Conservation (phyloP, 805 yeast genomes). For the Myxozyma geophila region DNA sequence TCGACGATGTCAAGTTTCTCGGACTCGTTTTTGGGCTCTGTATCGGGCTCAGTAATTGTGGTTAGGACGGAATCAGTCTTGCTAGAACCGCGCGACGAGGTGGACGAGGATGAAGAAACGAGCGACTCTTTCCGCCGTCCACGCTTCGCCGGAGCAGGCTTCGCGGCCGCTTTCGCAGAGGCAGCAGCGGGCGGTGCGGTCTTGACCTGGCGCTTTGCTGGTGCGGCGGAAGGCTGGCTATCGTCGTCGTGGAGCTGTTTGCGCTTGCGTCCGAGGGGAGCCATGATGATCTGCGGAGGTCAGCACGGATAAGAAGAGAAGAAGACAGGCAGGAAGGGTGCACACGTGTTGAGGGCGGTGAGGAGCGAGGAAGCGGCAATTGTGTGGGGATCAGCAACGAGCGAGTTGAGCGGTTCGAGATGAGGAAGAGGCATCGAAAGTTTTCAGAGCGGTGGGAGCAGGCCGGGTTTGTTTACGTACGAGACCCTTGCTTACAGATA, state of each 20-base stretch:
- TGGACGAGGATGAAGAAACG: not conserved
- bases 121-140: slow-evolving; percentile 12
- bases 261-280: slow-evolving; percentile 24
- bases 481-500: not conserved
- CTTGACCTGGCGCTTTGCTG: slow-evolving; percentile 16
- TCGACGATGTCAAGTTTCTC: not conserved
- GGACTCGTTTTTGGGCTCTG: slow-evolving; percentile 1
- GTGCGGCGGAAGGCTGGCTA: not conserved
- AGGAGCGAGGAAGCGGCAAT: no score
- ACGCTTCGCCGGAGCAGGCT: slow-evolving; percentile 9
- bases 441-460: no score
- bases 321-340: no score
- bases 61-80: slow-evolving; percentile 17
- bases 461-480: not conserved
- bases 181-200: slow-evolving; percentile 1
- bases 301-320: not conserved
- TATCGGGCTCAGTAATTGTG: slow-evolving; percentile 27
- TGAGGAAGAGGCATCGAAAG: no score
- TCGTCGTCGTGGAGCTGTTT: slow-evolving; percentile 19
- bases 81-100: not conserved
- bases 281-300: slow-evolving; percentile 1
- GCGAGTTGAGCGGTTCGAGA: no score
- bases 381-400: not conserved
- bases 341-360: no score
- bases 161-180: not conserved